Percentiles rank a stretch among this genome's conserved stretches.
Conservation (phyloP, 2,329 filamentous ascomycete genomes). For the Penicillium sp. region DNA sequence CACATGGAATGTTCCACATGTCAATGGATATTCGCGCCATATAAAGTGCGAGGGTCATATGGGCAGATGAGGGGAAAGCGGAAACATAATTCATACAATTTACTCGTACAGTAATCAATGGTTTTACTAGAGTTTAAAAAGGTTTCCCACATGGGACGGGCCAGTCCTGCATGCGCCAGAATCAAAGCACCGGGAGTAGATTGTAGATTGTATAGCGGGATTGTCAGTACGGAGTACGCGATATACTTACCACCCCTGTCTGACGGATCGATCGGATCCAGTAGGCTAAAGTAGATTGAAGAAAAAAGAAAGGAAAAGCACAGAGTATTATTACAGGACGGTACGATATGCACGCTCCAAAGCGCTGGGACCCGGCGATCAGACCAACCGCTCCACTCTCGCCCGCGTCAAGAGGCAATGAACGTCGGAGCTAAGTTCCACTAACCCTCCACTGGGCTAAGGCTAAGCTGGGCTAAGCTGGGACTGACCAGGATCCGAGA, state of each 20-base stretch:
- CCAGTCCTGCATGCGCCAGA: neutral
- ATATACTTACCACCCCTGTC: neutral
- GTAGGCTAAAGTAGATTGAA: neutral
- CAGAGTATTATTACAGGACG: neutral
- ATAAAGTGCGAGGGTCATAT: neutral
- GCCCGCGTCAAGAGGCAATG: slow-evolving; percentile 7
- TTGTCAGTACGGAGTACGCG: neutral
- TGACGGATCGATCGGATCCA: neutral
- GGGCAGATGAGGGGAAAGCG: neutral
- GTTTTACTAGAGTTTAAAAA: neutral
- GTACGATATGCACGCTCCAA: neutral
- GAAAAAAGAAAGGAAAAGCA: neutral
- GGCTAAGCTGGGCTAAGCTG: too few relatives aligned
- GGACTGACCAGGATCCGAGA: slow-evolving; percentile 1
- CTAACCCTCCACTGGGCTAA: neutral
- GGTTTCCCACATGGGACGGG: neutral
- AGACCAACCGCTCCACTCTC: neutral
- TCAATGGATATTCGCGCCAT: neutral
- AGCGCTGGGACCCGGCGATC: neutral
- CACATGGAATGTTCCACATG: neutral
- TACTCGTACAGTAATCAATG: neutral
- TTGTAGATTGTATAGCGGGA: too few relatives aligned
- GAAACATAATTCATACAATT: neutral
- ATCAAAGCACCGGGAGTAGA: neutral
- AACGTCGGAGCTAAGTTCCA: neutral